Percentiles rank a stretch among this genome's conserved stretches.
Evolutionary conservation across 257 asterid species (phyloP).

Genomic region (Echium plantagineum): DNA sequence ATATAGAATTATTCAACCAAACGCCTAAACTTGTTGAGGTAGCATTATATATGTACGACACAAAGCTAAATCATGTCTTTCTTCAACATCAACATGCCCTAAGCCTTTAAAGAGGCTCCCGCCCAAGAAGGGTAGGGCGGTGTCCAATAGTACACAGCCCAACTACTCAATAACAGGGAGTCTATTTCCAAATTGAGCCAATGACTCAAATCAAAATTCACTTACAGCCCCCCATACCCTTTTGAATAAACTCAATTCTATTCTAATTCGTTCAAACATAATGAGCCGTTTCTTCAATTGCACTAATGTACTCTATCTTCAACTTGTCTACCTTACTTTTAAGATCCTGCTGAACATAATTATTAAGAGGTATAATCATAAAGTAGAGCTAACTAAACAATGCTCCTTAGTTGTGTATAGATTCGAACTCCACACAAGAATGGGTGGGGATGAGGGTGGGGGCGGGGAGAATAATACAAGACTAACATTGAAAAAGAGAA

Average conservation of each 20-base stretch:
- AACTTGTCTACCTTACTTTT: background rate
- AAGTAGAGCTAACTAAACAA: background rate
- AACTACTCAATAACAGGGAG: no score
- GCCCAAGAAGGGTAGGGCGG: no score
- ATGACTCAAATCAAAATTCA: no score
- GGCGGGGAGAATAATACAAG: background rate
- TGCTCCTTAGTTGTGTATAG: background rate
- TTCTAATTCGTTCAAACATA: no score
- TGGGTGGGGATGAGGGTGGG: no score
- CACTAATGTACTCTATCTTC: background rate
- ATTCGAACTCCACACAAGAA: background rate
- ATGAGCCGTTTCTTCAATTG: background rate
- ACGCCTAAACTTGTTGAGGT: background rate
- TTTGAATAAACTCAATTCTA: background rate
- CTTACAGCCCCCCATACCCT: background rate
- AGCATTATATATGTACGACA: background rate
- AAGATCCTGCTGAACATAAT: background rate
- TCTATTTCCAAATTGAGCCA: no score
- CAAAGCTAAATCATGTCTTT: background rate
- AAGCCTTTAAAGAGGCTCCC: no score
- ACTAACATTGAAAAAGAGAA: slow-evolving; percentile 8
- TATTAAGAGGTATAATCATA: background rate
- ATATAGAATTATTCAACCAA: no score
- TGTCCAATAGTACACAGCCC: no score
- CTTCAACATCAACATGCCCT: no score